Evolutionary conservation across 805 yeast species (phyloP).

Genomic region (Jamesozyma spencerorum): DNA sequence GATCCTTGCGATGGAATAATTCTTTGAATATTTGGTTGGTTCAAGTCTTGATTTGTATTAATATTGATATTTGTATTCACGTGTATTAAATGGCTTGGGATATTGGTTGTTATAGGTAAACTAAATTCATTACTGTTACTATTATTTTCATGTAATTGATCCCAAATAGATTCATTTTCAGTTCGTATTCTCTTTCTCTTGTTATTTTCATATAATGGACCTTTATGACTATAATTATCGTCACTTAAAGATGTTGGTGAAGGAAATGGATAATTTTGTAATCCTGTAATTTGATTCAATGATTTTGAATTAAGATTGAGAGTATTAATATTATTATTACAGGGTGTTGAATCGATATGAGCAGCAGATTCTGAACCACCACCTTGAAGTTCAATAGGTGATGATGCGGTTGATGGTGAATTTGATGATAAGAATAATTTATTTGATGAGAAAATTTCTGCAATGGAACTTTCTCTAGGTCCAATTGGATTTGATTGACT

Average conservation of each 20-base stretch:
- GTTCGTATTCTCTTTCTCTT: slow-evolving; percentile 2
- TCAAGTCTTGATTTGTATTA: not conserved
- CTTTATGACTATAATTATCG: slow-evolving; percentile 31
- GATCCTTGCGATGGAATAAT: slow-evolving; percentile 94
- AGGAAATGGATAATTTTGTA: slow-evolving; percentile 23
- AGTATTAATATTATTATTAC: too few relatives aligned
- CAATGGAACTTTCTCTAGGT: not conserved
- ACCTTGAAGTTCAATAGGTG: too few relatives aligned
- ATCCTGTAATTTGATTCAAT: too few relatives aligned
- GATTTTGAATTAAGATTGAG: too few relatives aligned
- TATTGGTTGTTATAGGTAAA: too few relatives aligned
- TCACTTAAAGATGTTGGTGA: slow-evolving; percentile 58
- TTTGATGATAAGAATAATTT: slow-evolving; percentile 1
- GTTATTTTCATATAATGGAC: too few relatives aligned
- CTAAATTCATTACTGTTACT: too few relatives aligned
- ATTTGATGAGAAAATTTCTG: slow-evolving; percentile 4
- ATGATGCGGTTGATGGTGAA: not conserved
- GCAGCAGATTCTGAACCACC: too few relatives aligned
- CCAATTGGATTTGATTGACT: not conserved
- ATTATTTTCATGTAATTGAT: too few relatives aligned
- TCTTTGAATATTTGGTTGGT: slow-evolving; percentile 57
- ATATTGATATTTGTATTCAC: not conserved
- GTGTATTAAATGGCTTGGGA: not conserved
- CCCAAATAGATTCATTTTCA: not conserved
- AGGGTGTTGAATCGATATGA: too few relatives aligned